Evolutionary conservation across 805 yeast genomes (phyloP).

Genomic region (Cephaloascus fragrans): DNA sequence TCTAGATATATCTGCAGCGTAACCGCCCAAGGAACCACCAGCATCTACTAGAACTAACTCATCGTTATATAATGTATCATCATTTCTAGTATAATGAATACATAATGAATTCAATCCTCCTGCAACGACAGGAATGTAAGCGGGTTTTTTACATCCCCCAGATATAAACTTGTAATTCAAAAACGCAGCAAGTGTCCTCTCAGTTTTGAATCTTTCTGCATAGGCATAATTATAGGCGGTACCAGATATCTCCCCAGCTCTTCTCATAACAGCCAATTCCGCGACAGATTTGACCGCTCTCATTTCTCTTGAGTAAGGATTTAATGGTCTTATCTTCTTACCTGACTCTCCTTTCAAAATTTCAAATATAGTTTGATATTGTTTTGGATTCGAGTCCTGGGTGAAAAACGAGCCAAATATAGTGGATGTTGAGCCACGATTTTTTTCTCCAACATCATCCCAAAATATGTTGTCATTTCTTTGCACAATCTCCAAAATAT

Average conservation of each 20-base stretch:
- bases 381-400: constrained; percentile 1
- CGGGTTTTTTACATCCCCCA: constrained; percentile 85
- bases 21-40: constrained; percentile 89
- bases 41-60: constrained; percentile 93
- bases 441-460: constrained; percentile 28
- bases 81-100: constrained; percentile 90
- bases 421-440: constrained; percentile 9
- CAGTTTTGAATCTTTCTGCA: constrained; percentile 55
- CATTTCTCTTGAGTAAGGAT: constrained; percentile 31
- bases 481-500: constrained; percentile 36
- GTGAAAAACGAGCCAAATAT: constrained; percentile 11
- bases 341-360: constrained; percentile 15
- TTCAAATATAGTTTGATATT: constrained; percentile 7
- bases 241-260: constrained; percentile 76
- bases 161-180: constrained; percentile 73
- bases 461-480: constrained; percentile 44
- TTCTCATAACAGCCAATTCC: constrained; percentile 72
- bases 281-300: constrained; percentile 67
- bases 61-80: constrained; percentile 64
- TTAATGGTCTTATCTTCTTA: constrained; percentile 32
- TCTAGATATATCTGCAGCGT: constrained; percentile 91
- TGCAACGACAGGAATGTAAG: constrained; percentile 95
- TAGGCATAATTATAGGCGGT: constrained; percentile 79
- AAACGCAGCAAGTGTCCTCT: constrained; percentile 69
- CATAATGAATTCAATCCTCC: constrained; percentile 85